A percentile compares a stretch with the other conserved stretches of the same genome.
Evolutionary conservation across 192 early-diverging fungal species (phyloP).

Genomic region (Entomortierella beljakovae): DNA sequence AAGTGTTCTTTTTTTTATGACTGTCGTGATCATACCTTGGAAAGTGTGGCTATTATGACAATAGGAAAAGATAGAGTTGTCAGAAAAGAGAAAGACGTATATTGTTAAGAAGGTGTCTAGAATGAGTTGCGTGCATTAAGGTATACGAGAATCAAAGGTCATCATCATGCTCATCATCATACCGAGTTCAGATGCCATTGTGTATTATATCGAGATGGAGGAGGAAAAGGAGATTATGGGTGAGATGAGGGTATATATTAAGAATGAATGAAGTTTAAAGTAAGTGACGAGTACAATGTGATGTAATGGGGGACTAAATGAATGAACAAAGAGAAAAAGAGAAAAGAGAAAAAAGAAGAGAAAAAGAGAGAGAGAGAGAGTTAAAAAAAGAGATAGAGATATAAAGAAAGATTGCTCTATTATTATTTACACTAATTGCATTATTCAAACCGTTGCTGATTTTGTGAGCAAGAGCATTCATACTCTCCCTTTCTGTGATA

Average conservation of each 20-base stretch:
- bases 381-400: neutral
- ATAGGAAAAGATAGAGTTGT: too few species aligned
- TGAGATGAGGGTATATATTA: neutral
- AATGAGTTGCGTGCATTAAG: neutral
- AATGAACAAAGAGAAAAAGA: neutral
- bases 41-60: too few species aligned
- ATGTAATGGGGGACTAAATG: neutral
- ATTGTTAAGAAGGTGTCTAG: too few species aligned
- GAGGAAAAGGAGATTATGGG: neutral
- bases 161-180: conserved; percentile 31
- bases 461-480: too few species aligned
- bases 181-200: conserved; percentile 39
- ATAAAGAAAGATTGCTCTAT: too few species aligned
- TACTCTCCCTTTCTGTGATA: too few species aligned
- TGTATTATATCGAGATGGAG: conserved; percentile 1
- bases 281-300: neutral
- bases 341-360: neutral
- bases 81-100: too few species aligned
- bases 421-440: too few species aligned
- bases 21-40: too few species aligned
- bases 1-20: too few species aligned
- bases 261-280: neutral
- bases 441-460: too few species aligned
- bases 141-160: neutral
- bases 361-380: neutral